Evolutionary conservation across 805 yeast species (phyloP).

Genomic region (Teunomyces barrocoloradensis): DNA sequence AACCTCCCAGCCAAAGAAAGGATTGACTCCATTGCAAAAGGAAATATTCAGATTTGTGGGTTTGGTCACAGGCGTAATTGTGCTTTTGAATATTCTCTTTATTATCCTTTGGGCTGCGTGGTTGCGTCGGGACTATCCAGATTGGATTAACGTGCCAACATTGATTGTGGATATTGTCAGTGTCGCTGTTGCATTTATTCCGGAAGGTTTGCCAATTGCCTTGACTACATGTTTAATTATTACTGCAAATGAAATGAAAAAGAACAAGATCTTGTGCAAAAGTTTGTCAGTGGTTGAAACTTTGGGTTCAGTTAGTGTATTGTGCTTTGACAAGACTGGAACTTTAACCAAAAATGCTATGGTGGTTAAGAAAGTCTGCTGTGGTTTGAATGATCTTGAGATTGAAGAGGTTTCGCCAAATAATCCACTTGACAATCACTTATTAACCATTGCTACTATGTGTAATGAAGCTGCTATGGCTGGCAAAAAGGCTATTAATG

Average conservation of each 20-base stretch:
- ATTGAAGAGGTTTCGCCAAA: constrained; percentile 11
- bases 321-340: constrained; percentile 45
- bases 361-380: constrained; percentile 32
- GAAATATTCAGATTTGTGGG: constrained; percentile 39
- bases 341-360: constrained; percentile 51
- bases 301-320: constrained; percentile 51
- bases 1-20: constrained; percentile 38
- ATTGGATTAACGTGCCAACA: constrained; percentile 40
- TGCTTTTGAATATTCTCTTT: constrained; percentile 28
- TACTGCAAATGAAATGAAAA: constrained; percentile 47
- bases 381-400: constrained; percentile 12
- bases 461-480: constrained; percentile 36
- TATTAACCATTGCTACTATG: constrained; percentile 23
- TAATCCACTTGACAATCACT: background rate
- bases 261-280: constrained; percentile 44
- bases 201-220: constrained; percentile 53
- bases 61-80: constrained; percentile 18
- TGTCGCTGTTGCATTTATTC: constrained; percentile 48
- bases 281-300: constrained; percentile 52
- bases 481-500: constrained; percentile 25
- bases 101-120: constrained; percentile 44
- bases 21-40: constrained; percentile 40
- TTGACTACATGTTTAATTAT: constrained; percentile 49
- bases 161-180: constrained; percentile 45
- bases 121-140: constrained; percentile 35